Percentiles rank a stretch among this genome's conserved stretches.
Conservation (phyloP, 495 filamentous ascomycete genomes). For the Aspergillus wentii region DNA sequence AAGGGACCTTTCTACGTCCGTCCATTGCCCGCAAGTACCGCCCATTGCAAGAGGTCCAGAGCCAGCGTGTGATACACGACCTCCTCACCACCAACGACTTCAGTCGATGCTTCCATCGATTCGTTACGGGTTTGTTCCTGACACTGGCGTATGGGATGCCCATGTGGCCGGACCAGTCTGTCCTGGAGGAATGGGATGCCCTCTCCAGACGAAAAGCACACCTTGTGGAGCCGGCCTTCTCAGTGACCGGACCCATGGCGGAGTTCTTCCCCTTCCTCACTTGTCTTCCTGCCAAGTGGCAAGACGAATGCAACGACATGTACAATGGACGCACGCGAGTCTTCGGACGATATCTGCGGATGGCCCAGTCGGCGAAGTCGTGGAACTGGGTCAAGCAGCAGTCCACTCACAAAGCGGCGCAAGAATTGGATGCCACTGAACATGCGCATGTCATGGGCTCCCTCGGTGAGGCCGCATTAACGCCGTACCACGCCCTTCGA, state of each 20-base stretch:
- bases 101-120: constrained; percentile 52
- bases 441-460: constrained; percentile 29
- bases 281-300: constrained; percentile 49
- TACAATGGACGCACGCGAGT: background rate
- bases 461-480: constrained; percentile 31
- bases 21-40: background rate
- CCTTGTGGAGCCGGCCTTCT: constrained; percentile 15
- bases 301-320: constrained; percentile 32
- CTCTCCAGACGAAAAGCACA: constrained; percentile 15
- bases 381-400: constrained; percentile 5
- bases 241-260: constrained; percentile 14
- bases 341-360: background rate
- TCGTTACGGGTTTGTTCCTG: constrained; percentile 52
- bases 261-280: constrained; percentile 38
- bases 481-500: constrained; percentile 23
- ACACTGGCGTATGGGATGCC: constrained; percentile 53
- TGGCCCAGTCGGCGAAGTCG: background rate
- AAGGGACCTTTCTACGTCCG: background rate
- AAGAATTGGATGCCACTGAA: constrained; percentile 15
- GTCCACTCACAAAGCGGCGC: background rate
- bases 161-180: constrained; percentile 22
- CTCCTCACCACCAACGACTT: constrained; percentile 31
- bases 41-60: constrained; percentile 11
- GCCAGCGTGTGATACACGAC: constrained; percentile 11
- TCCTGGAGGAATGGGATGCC: constrained; percentile 17